Percentiles rank a stretch among this genome's conserved stretches.
phyloP scores from a whole-genome alignment of 805 yeast species.

The Jamesozyma jinghongensis region DNA sequence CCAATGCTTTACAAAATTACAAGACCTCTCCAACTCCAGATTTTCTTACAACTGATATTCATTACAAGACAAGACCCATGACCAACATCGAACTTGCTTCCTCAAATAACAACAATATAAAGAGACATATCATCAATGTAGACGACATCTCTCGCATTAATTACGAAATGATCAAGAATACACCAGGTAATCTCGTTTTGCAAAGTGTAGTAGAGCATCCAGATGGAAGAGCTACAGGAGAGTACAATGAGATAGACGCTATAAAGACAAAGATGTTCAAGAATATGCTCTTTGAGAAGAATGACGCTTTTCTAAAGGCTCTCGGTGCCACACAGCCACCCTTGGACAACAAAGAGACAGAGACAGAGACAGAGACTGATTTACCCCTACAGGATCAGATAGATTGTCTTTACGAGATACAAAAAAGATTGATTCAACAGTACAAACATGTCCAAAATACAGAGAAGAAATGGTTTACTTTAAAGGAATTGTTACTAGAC shows the following conservation, averaged over 20 bases:
- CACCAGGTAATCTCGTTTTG: constrained; percentile 23
- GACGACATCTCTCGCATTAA: constrained; percentile 29
- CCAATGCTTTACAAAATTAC: constrained; percentile 11
- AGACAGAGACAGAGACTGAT: background rate
- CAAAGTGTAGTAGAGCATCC: background rate
- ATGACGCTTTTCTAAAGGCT: constrained; percentile 17
- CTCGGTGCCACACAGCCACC: background rate
- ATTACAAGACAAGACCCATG: background rate
- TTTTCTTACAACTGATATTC: constrained; percentile 1
- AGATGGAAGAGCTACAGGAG: constrained; percentile 1
- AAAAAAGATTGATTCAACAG: constrained; percentile 13
- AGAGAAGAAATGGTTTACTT: constrained; percentile 27
- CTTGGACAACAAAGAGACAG: background rate
- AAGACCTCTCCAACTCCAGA: background rate
- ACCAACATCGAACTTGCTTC: background rate
- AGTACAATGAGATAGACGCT: constrained; percentile 17
- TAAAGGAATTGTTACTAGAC: constrained; percentile 26
- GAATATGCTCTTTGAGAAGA: constrained; percentile 19
- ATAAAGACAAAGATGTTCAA: constrained; percentile 23
- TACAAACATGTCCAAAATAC: constrained; percentile 13
- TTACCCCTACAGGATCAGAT: constrained; percentile 12
- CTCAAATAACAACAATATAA: constrained; percentile 7
- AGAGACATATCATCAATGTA: constrained; percentile 26
- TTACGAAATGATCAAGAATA: constrained; percentile 28
- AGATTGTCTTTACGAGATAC: constrained; percentile 16